phyloP scores from a whole-genome alignment of 179 eudicot species.

The Nepenthes alata region DNA sequence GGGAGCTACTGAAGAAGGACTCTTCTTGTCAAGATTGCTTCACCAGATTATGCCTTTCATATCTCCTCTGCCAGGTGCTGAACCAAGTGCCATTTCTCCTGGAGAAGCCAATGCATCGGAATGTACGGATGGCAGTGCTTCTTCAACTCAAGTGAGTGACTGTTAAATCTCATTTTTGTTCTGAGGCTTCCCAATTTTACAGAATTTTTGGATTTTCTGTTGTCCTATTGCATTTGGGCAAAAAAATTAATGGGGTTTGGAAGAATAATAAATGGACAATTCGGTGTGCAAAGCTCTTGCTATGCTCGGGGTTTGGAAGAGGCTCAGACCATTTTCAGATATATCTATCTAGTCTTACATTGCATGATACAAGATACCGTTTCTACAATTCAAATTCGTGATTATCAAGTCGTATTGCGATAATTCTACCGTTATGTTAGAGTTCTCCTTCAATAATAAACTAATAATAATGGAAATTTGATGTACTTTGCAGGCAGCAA shows the following conservation, averaged over 20 bases:
- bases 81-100: slow-evolving; percentile 5
- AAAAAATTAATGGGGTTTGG: too few species aligned
- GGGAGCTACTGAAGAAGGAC: slow-evolving; percentile 25
- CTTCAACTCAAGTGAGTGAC: slow-evolving; percentile 19
- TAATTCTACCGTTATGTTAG: too few species aligned
- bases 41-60: slow-evolving; percentile 32
- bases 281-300: too few species aligned
- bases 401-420: too few species aligned
- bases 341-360: too few species aligned
- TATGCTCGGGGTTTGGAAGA: too few species aligned
- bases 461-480: neutral
- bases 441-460: too few species aligned
- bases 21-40: slow-evolving; percentile 35
- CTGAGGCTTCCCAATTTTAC: neutral
- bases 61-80: slow-evolving; percentile 9
- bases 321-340: too few species aligned
- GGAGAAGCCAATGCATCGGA: slow-evolving; percentile 16
- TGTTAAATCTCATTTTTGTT: neutral
- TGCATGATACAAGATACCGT: too few species aligned
- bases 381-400: too few species aligned
- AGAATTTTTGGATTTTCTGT: neutral
- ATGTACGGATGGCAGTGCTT: slow-evolving; percentile 10
- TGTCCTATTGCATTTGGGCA: too few species aligned
- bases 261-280: too few species aligned
- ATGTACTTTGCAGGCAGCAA: slow-evolving; percentile 20